These are phyloP conservation scores for Cryphonectria carpinicola DNA, from an alignment of 2,329 filamentous ascomycete genomes.

Conservation along the genomic window DNA sequence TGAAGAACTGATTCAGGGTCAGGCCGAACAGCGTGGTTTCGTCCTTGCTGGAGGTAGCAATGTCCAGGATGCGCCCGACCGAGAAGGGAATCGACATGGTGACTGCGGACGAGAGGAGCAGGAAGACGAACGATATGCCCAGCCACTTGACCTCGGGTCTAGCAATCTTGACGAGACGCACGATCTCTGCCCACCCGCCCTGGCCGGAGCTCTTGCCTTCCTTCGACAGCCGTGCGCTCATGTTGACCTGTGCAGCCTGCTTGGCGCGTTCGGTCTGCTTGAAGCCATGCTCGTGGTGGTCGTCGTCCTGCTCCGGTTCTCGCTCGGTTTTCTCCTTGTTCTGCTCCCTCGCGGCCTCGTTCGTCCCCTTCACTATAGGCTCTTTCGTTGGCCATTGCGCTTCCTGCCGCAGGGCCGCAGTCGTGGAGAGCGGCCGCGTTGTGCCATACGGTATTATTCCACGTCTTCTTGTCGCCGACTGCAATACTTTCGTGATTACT, in stretches of 20 bases:
- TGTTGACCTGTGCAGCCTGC: slow-evolving; percentile 85
- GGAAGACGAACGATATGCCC: slow-evolving; percentile 76
- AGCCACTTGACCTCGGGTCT: slow-evolving; percentile 81
- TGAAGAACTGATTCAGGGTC: slow-evolving; percentile 85
- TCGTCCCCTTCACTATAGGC: slow-evolving; percentile 21
- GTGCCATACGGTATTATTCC: slow-evolving; percentile 27
- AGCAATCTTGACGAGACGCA: slow-evolving; percentile 87
- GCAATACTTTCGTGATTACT: slow-evolving; percentile 24
- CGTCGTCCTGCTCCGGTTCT: slow-evolving; percentile 33
- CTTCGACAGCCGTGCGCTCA: slow-evolving; percentile 85
- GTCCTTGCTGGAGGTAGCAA: slow-evolving; percentile 76
- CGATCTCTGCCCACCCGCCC: slow-evolving; percentile 74
- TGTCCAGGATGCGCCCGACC: slow-evolving; percentile 92
- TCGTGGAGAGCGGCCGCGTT: slow-evolving; percentile 35
- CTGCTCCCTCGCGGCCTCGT: slow-evolving; percentile 7
- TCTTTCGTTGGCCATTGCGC: slow-evolving; percentile 25
- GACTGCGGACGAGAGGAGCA: slow-evolving; percentile 87
- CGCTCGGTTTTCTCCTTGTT: slow-evolving; percentile 24
- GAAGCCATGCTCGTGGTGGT: slow-evolving; percentile 46
- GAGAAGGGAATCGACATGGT: slow-evolving; percentile 97
- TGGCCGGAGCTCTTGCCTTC: slow-evolving; percentile 65
- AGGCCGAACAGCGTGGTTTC: slow-evolving; percentile 79
- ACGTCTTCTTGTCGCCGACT: slow-evolving; percentile 26
- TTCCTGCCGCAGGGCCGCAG: slow-evolving; percentile 30
- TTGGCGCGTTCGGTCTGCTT: slow-evolving; percentile 77